phyloP scores from a whole-genome alignment of 257 asterid species.

The Solanum bulbocastanum region DNA sequence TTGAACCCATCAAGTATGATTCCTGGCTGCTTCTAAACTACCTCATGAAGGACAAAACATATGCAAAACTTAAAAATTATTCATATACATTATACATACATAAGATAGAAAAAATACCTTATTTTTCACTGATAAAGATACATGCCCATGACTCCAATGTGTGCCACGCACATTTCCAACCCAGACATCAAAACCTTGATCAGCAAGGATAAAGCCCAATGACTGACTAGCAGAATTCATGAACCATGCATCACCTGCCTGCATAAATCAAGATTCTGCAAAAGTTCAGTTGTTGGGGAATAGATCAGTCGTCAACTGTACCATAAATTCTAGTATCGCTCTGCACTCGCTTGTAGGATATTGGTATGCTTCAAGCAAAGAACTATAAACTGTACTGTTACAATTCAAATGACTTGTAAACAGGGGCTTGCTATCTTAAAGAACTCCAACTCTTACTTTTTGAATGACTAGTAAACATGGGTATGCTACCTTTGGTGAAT shows the following conservation, averaged over 20 bases:
- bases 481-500: neutral
- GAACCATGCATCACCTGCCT: slow-evolving; percentile 99
- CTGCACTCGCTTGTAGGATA: neutral
- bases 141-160: slow-evolving; percentile 97
- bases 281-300: neutral
- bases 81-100: neutral
- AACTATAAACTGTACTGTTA: neutral
- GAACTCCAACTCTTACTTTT: neutral
- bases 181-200: slow-evolving; percentile 94
- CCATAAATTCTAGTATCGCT: neutral
- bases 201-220: slow-evolving; percentile 91
- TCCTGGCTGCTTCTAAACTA: neutral
- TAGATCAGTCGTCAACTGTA: neutral
- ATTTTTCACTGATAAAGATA: slow-evolving; percentile 47
- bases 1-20: neutral
- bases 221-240: slow-evolving; percentile 67
- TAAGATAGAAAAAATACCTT: slow-evolving; percentile 30
- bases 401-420: neutral
- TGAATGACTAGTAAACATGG: neutral
- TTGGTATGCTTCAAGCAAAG: neutral
- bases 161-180: slow-evolving; percentile 98
- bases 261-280: slow-evolving; percentile 13
- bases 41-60: slow-evolving; percentile 1
- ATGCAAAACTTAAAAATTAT: neutral
- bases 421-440: neutral